These are phyloP conservation scores for Globisporangium parvum DNA, from an alignment of 352 stramenopile species.

Conservation along the genomic window DNA sequence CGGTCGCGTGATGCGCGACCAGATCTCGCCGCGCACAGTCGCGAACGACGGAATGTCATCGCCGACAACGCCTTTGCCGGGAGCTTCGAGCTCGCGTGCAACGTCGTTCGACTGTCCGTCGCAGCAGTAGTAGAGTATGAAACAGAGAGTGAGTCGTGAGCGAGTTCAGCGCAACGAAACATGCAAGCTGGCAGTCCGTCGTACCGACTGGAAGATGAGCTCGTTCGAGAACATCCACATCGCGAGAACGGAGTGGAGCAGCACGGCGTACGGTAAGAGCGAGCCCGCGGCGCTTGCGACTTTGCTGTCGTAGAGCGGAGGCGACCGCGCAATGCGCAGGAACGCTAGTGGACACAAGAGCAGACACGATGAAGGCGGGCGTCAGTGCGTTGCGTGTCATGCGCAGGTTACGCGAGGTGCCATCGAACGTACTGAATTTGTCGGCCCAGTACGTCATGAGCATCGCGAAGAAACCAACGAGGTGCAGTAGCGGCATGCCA, in stretches of 20 bases:
- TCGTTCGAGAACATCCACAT: conserved; percentile 88
- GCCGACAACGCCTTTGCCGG: conserved; percentile 15
- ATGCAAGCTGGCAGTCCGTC: background rate
- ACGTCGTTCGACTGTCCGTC: conserved; percentile 11
- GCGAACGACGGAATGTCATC: conserved; percentile 57
- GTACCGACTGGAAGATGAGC: conserved; percentile 71
- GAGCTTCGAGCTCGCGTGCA: conserved; percentile 9
- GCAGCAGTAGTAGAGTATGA: background rate
- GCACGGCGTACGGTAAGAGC: conserved; percentile 65
- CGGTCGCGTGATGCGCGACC: conserved; percentile 52
- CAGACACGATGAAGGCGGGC: background rate
- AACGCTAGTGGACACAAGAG: conserved; percentile 29
- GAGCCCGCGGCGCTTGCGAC: conserved; percentile 48
- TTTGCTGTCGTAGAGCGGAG: conserved; percentile 66
- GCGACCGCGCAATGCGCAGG: conserved; percentile 60
- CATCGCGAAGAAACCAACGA: conserved; percentile 67
- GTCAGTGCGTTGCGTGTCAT: background rate
- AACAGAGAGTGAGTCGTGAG: conserved; percentile 4
- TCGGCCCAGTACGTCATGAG: conserved; percentile 82
- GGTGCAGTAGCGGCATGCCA: conserved; percentile 71
- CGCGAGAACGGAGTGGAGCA: conserved; percentile 64
- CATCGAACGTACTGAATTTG: conserved; percentile 73
- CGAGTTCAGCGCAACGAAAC: background rate
- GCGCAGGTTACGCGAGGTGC: background rate
- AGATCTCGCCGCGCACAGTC: conserved; percentile 34